Evolutionary conservation across 768 basidiomycete genomes (phyloP), one percentile per base, ranked within the genome.

Genomic region (Pisolithus sp.): DNA sequence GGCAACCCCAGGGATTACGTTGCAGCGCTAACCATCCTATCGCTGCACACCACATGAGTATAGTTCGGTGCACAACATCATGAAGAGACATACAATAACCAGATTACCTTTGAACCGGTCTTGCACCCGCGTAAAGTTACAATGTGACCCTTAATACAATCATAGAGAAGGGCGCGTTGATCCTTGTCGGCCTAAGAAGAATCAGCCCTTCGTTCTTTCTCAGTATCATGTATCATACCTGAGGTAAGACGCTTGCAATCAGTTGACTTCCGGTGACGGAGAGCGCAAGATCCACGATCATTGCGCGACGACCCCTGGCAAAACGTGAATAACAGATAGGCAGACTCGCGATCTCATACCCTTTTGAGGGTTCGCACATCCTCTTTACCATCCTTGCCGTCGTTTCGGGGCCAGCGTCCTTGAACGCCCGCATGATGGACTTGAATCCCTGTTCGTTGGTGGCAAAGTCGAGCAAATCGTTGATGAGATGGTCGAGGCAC

Each of bases 101-200:
- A 93, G 62, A 92, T 92, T 61, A 92, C 88, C 64, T 90, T 91
- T 1, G 89, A 91, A 24, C 90, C 90, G 2, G 90, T 90, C 75
- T 92, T 92, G 64, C 89, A 91, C 20, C 90, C 90, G 36, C 90
- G 80, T n/a, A 93, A 74, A 26, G 89, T 92, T 44, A 92, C 89
- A 57, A 92, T 90, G 61, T 92, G 89, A 3, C 88, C 87, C 37
- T 85, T 77, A 56, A 92, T 90, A 59, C 90, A 90, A 40, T 92
- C 89, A 60, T 90, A 92, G 34, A 93, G 73, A 53, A 83, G 67
- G 3, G 85, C 81, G 20, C 90, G 82, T 63, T 93, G 90, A 49
- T 91, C 90, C 66, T 90, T 89, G 68, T 90, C 87, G 49, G 86
- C 87, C 89, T 90, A 20, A 41, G 53, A 50, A 21, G 30, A 34